These are phyloP conservation scores for Escallonia herrerae DNA, from an alignment of 129 eudicot species.

Conservation along the genomic window DNA sequence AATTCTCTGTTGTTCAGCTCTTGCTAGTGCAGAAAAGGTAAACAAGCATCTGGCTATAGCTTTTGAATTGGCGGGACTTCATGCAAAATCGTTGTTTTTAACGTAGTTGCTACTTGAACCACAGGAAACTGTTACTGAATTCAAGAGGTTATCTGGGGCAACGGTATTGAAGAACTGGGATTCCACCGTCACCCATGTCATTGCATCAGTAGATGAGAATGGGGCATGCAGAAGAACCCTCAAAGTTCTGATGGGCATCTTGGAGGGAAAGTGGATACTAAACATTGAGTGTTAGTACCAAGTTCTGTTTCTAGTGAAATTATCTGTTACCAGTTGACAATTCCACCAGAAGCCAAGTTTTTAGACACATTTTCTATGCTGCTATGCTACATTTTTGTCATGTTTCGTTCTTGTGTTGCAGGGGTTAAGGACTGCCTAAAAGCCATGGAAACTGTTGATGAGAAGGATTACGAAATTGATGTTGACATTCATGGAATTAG, in stretches of 20 bases:
- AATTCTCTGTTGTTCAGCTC: constrained; percentile 84
- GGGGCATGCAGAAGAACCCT: constrained; percentile 93
- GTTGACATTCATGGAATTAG: constrained; percentile 73
- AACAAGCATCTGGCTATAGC: neutral
- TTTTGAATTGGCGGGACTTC: neutral
- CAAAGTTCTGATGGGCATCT: constrained; percentile 81
- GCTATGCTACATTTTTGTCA: neutral
- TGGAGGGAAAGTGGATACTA: constrained; percentile 94
- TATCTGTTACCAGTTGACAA: neutral
- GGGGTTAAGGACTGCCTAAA: constrained; percentile 91
- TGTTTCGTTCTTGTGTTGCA: constrained; percentile 11
- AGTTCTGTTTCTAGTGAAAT: neutral
- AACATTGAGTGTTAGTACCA: constrained; percentile 59
- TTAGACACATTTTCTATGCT: neutral
- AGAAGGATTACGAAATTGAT: constrained; percentile 59
- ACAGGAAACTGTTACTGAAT: constrained; percentile 58
- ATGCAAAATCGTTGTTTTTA: neutral
- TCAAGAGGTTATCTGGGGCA: constrained; percentile 62
- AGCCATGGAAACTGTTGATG: constrained; percentile 63
- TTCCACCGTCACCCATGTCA: constrained; percentile 72
- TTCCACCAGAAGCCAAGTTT: neutral
- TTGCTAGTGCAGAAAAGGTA: constrained; percentile 63
- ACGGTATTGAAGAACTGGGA: constrained; percentile 66
- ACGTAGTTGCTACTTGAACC: constrained; percentile 15
- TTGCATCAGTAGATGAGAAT: constrained; percentile 82